These are phyloP conservation scores for sunflower (Helianthus annuus) DNA, from an alignment of 129 eudicot genomes.

Conservation along the genomic window DNA sequence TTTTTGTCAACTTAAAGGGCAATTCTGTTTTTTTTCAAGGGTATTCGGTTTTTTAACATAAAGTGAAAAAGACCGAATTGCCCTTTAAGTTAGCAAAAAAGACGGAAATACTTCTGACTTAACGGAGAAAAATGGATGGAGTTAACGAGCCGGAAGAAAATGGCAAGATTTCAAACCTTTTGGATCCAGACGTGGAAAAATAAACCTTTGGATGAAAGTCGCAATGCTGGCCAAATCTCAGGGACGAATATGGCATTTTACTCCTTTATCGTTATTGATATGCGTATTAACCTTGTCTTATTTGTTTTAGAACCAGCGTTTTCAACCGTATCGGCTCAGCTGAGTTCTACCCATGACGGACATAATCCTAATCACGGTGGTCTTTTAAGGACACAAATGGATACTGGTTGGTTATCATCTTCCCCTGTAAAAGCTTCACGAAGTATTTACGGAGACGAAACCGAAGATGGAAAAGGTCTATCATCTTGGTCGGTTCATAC, in stretches of 20 bases:
- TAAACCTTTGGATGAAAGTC: too few species aligned
- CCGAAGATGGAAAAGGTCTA: constrained; percentile 56
- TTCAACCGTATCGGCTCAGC: constrained; percentile 44
- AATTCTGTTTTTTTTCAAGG: too few species aligned
- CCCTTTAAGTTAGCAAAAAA: too few species aligned
- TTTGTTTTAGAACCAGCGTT: constrained; percentile 45
- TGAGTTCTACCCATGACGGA: constrained; percentile 49
- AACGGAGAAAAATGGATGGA: too few species aligned
- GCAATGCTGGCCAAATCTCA: too few species aligned
- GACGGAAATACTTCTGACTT: too few species aligned
- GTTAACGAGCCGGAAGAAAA: too few species aligned
- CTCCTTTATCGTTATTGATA: neutral
- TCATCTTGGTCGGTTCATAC: constrained; percentile 54
- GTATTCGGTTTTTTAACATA: too few species aligned
- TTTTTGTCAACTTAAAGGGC: neutral
- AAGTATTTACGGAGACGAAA: constrained; percentile 41
- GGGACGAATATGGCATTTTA: too few species aligned
- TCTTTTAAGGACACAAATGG: constrained; percentile 32
- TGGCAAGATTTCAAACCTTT: too few species aligned
- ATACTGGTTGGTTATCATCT: constrained; percentile 44
- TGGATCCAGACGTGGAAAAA: too few species aligned
- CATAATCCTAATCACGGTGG: constrained; percentile 30
- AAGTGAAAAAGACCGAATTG: too few species aligned
- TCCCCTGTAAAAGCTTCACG: constrained; percentile 43
- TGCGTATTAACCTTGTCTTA: constrained; percentile 16